Percentiles rank a stretch among this genome's conserved stretches.
phyloP scores from a whole-genome alignment of 2,329 filamentous ascomycete species.

The Claviceps sp. region DNA sequence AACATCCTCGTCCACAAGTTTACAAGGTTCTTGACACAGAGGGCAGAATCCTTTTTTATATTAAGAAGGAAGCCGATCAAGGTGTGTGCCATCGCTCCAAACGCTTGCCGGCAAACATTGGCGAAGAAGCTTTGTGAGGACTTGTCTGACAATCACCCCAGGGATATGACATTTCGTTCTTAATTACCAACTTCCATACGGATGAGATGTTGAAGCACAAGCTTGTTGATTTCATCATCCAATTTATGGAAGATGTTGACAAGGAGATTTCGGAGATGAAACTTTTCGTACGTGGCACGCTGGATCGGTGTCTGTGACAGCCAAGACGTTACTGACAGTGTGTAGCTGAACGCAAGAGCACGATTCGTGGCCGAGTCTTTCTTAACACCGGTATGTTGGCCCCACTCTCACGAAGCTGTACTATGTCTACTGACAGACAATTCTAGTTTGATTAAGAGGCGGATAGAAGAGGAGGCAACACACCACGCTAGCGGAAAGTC shows the following conservation, averaged over 20 bases:
- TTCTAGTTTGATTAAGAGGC: conserved; percentile 19
- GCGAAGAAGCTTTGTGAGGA: background rate
- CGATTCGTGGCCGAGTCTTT: conserved; percentile 98
- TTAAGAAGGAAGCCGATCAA: conserved; percentile 89
- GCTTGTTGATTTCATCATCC: conserved; percentile 95
- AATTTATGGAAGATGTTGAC: conserved; percentile 99
- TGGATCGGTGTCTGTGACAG: background rate
- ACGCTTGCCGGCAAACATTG: background rate
- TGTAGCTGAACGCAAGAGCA: conserved; percentile 83
- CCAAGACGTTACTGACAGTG: conserved; percentile 8
- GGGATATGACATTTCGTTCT: conserved; percentile 97
- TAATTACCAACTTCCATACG: conserved; percentile 98
- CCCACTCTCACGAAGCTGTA: background rate
- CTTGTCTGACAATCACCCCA: conserved; percentile 20
- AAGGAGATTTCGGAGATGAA: conserved; percentile 99
- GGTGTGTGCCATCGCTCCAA: conserved; percentile 34
- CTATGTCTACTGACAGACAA: conserved; percentile 2
- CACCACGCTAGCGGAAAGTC: background rate
- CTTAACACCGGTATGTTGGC: conserved; percentile 62
- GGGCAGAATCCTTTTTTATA: conserved; percentile 95
- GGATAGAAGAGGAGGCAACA: background rate
- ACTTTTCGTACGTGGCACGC: conserved; percentile 66
- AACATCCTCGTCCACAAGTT: conserved; percentile 98
- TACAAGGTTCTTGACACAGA: conserved; percentile 87
- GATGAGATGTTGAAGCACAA: conserved; percentile 99